Evolutionary conservation across 306 rosid genomes (phyloP), one percentile per base, ranked within the genome.

Genomic region (Cotoneaster glaucophyllus): DNA sequence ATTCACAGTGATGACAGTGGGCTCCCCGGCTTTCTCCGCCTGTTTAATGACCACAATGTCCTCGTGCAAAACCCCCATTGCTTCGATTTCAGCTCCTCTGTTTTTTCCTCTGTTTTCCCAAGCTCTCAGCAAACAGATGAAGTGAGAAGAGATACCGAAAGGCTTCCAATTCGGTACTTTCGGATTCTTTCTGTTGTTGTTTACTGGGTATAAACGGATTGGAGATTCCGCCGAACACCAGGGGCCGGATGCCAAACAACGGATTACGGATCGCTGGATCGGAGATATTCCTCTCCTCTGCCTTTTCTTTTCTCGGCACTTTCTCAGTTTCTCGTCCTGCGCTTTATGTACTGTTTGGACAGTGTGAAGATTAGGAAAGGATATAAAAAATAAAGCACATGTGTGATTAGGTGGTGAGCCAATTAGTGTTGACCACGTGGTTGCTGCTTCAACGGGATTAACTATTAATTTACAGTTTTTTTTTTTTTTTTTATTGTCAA

Each of bases 1-100:
- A 74, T 86, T 88, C 37, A 88, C 90, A 65, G 90, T 80, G 67
- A 88, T 76, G 37, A 31, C 83, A 70, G 83, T 83, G 64, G 85
- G 81, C 69, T 88, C 92, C 32, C 88, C 87, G 10, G 66, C 31
- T 34, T 86, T 88, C 56, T 75, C 77, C 25, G 69, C 84, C 17
- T 66, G 69, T 29, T 75, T 82, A 48, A 88, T 76, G 26, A 86
- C 74, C 17, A 88, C 90, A 74, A 78, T 17, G 53, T 86, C 92
- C 45, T 88, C 92, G 53, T 68, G 81, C 81, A 80, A 59, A 56
- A 80, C 58, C 8, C 85, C 90, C 88, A 88, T 86, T 69, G 4
- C 62, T 31, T 21, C 21, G 26, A 19, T 26, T 37, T 22, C 61
- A 1, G 19, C 54, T 19, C 14, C 75, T 66, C 73, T 52, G 69